phyloP scores from a whole-genome alignment of 1,139 yeast species.

The Meyerozyma guilliermondii region DNA sequence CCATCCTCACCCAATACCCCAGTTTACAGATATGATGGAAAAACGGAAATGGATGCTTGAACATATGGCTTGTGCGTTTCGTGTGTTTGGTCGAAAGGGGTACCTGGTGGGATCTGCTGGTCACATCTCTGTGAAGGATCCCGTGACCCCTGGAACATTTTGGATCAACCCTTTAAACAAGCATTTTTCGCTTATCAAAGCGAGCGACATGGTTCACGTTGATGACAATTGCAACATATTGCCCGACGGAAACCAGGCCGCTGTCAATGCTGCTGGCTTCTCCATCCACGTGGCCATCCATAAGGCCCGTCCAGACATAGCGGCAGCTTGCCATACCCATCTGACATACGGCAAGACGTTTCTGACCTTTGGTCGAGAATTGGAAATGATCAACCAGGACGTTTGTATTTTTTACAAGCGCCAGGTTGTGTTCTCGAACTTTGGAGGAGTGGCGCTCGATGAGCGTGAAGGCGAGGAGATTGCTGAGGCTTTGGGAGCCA shows the following conservation, averaged over 20 bases:
- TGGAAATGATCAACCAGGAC: slow-evolving; percentile 81
- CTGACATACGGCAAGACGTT: slow-evolving; percentile 73
- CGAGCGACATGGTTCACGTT: slow-evolving; percentile 71
- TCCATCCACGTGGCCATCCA: slow-evolving; percentile 75
- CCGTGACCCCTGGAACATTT: slow-evolving; percentile 63
- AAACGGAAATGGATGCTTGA: slow-evolving; percentile 61
- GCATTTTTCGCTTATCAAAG: slow-evolving; percentile 66
- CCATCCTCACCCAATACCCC: slow-evolving; percentile 48
- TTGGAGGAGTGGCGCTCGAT: slow-evolving; percentile 79
- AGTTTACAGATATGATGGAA: slow-evolving; percentile 42
- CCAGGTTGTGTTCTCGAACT: slow-evolving; percentile 62
- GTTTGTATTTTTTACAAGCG: slow-evolving; percentile 62
- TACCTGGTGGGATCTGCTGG: slow-evolving; percentile 79
- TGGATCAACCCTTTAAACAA: slow-evolving; percentile 79
- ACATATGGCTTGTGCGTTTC: slow-evolving; percentile 80
- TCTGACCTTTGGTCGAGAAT: slow-evolving; percentile 62
- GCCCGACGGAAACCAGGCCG: slow-evolving; percentile 57
- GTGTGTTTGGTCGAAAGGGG: slow-evolving; percentile 70
- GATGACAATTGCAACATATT: slow-evolving; percentile 67
- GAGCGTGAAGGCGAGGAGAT: slow-evolving; percentile 65
- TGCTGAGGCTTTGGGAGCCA: slow-evolving; percentile 59
- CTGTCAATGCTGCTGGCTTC: slow-evolving; percentile 79
- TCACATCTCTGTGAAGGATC: slow-evolving; percentile 76
- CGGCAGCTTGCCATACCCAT: slow-evolving; percentile 82
- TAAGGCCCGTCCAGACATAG: slow-evolving; percentile 70